Conservation (phyloP, 805 yeast genomes). For the Candida insectorum region DNA sequence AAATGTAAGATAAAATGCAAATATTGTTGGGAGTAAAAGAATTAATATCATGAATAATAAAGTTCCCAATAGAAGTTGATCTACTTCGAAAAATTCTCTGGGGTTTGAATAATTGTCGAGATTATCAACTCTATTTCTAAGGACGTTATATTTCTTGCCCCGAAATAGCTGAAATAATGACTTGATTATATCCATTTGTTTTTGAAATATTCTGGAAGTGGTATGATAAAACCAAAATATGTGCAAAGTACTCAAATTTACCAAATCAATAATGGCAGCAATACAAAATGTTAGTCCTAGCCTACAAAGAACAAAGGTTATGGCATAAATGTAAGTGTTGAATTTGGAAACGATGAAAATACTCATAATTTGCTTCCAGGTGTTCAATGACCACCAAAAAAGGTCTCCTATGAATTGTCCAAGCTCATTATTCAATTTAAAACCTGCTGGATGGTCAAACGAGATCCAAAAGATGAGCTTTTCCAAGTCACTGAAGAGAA, state of each 20-base stretch:
- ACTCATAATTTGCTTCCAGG: constrained; percentile 45
- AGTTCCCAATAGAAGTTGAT: constrained; percentile 85
- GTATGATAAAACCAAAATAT: constrained; percentile 74
- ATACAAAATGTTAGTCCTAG: constrained; percentile 68
- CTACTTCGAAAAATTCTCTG: constrained; percentile 58
- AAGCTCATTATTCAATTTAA: constrained; percentile 83
- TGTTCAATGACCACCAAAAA: constrained; percentile 76
- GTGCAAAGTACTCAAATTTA: constrained; percentile 65
- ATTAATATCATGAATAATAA: constrained; percentile 75
- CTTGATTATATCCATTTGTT: constrained; percentile 64
- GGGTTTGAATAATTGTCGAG: constrained; percentile 45
- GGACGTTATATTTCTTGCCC: constrained; percentile 82
- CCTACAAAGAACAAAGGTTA: constrained; percentile 22
- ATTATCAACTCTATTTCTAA: constrained; percentile 82
- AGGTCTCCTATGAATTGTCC: constrained; percentile 84
- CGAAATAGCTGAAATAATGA: constrained; percentile 82
- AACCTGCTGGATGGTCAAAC: constrained; percentile 82
- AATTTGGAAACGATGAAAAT: background rate
- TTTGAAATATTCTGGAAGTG: constrained; percentile 71
- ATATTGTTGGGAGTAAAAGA: constrained; percentile 80
- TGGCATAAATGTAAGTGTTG: background rate
- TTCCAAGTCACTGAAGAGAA: constrained; percentile 45
- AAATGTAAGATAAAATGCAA: constrained; percentile 79
- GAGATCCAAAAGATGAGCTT: constrained; percentile 68
- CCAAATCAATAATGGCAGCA: constrained; percentile 62